A percentile compares a stretch with the other conserved stretches of the same genome.
Evolutionary conservation across 352 stramenopile genomes (phyloP).

Genomic region (Globisporangium middletonii): DNA sequence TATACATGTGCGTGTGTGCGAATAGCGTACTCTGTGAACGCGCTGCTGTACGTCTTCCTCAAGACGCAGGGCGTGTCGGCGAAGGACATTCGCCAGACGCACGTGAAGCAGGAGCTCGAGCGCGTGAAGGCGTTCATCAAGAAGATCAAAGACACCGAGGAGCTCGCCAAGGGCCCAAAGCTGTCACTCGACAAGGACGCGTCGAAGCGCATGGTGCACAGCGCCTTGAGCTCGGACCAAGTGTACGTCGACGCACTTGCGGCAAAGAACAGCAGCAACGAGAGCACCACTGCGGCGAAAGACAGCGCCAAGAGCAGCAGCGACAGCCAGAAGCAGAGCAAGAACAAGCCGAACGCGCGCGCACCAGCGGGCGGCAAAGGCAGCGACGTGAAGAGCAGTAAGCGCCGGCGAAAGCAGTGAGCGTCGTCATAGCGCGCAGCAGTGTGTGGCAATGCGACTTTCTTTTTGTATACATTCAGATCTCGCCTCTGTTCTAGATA

Average conservation of each 20-base stretch:
- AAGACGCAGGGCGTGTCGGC: constrained; percentile 83
- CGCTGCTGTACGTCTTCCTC: constrained; percentile 81
- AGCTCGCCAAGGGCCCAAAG: constrained; percentile 68
- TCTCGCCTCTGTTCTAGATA: constrained; percentile 12
- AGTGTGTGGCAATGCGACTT: not conserved
- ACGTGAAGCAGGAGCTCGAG: constrained; percentile 88
- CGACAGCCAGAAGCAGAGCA: constrained; percentile 25
- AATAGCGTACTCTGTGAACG: constrained; percentile 82
- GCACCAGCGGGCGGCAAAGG: constrained; percentile 29
- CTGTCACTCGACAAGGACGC: constrained; percentile 74
- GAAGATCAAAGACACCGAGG: constrained; percentile 87
- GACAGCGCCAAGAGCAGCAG: constrained; percentile 18
- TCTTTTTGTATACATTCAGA: constrained; percentile 1
- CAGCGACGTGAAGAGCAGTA: constrained; percentile 47
- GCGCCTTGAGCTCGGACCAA: constrained; percentile 79
- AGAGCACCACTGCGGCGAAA: constrained; percentile 30
- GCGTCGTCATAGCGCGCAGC: too few relatives aligned
- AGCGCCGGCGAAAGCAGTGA: constrained; percentile 18
- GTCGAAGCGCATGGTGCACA: constrained; percentile 81
- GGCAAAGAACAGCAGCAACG: constrained; percentile 32
- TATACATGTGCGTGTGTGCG: constrained; percentile 2
- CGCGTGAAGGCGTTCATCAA: constrained; percentile 86
- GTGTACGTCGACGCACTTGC: constrained; percentile 72
- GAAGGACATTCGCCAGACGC: constrained; percentile 87
- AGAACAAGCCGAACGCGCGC: constrained; percentile 29